phyloP scores from a whole-genome alignment of 345 rosid genomes.

The Hibiscus tridactylites region DNA sequence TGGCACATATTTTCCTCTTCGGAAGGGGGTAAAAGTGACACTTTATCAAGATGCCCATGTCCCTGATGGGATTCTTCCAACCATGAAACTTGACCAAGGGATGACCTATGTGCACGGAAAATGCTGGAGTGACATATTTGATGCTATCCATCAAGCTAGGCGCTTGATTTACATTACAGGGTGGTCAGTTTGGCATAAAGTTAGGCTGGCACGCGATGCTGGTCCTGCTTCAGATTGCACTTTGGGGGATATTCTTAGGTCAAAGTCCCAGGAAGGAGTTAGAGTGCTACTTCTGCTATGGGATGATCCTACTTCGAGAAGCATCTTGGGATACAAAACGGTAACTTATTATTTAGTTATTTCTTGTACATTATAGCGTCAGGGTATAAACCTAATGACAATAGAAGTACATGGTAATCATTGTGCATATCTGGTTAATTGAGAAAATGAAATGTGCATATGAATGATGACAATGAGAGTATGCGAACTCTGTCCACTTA shows the following conservation, averaged over 20 bases:
- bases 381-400: not conserved
- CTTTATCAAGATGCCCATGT: conserved; percentile 98
- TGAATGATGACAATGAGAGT: not conserved
- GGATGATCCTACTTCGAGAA: conserved; percentile 97
- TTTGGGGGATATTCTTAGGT: conserved; percentile 74
- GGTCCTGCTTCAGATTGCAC: conserved; percentile 36
- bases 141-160: conserved; percentile 72
- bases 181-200: conserved; percentile 96
- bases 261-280: conserved; percentile 93
- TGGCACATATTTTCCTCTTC: conserved; percentile 91
- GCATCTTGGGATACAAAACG: conserved; percentile 71
- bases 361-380: not conserved
- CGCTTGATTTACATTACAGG: conserved; percentile 86
- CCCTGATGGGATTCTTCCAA: conserved; percentile 77
- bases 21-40: conserved; percentile 74
- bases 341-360: conserved; percentile 22
- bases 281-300: conserved; percentile 91
- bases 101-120: conserved; percentile 67
- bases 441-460: not conserved
- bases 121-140: conserved; percentile 85
- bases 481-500: not conserved
- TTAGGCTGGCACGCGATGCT: conserved; percentile 57
- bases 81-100: conserved; percentile 48
- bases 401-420: not conserved
- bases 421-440: not conserved